Base-by-base conservation (phyloP, 2,329 filamentous ascomycete genomes). In the Xylaria hypoxylon region DNA sequence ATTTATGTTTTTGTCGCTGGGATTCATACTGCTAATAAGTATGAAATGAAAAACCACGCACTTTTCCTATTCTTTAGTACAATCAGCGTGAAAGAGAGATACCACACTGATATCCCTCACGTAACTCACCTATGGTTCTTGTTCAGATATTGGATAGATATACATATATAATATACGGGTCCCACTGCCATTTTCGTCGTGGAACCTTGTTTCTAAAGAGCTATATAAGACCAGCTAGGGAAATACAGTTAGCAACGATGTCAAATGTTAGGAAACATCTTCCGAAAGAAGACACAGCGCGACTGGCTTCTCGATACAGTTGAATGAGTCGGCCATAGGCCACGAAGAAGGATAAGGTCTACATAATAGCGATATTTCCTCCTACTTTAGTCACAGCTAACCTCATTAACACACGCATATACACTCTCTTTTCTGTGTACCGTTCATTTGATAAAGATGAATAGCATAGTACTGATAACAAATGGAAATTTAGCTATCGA, bases 401-500 rank as follows among this genome's bases (percentile, higher is more conserved):
- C 28, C 19, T 33, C 47, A n/a, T 19, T n/a, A 11, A 15, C 5
- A 31, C 28, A 31, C 28, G 8, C 28, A 31, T 31, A 31, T 31
- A 31, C 8, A 31, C 19, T 51, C 26, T 13, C 24, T 19, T 26
- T 17, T 17, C 1, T 11, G 33, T 8, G 19, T 13, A 24, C 17
- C 11, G 19, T 5, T 8, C 26, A 26, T 5, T 19, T 28, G 5
- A 6, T 26, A 2, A 40, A 17, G 31, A 17, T 15, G n/a, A 26
- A 40, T 28, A 24, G 5, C 19, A n/a, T n/a, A 13, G 3, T 55
- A 55, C 22, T 17, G 28, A 11, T 19, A 55, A 42, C 35, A 55
- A 55, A 42, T 55, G 52, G 52, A 44, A 44, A 44, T 55, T 28
- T 15, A 15, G 24, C 33, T 55, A 44, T 28, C 19, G 51, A 53